Evolutionary conservation across 2,329 filamentous ascomycete species (phyloP).

Genomic region (Colletotrichum sp.): DNA sequence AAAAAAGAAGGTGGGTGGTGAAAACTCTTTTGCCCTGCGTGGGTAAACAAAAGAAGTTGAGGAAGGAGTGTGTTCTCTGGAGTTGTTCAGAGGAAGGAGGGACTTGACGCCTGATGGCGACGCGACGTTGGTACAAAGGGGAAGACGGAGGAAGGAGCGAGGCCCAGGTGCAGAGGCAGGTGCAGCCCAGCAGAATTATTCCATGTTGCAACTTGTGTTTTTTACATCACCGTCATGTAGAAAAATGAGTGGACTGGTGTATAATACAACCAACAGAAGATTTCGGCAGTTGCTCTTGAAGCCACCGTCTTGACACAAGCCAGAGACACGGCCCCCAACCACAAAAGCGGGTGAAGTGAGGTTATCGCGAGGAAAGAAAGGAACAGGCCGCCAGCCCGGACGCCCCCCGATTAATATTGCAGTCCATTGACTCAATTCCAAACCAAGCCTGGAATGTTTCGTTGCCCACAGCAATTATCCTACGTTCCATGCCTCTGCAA

Average conservation of each 20-base stretch:
- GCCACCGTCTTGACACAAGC: neutral
- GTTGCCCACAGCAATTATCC: constrained; percentile 12
- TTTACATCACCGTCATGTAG: neutral
- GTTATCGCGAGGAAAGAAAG: neutral
- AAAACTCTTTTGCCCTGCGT: neutral
- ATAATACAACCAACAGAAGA: neutral
- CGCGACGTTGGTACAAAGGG: neutral
- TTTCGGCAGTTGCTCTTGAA: neutral
- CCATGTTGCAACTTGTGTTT: neutral
- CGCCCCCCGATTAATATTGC: neutral
- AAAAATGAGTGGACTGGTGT: neutral
- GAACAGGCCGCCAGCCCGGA: neutral
- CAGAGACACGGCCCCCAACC: neutral
- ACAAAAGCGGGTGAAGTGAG: neutral
- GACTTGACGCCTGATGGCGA: neutral
- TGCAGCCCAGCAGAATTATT: neutral
- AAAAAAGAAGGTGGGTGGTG: neutral
- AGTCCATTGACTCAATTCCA: neutral
- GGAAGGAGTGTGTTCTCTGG: neutral
- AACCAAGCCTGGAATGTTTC: neutral
- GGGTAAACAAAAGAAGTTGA: neutral
- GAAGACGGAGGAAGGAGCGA: neutral
- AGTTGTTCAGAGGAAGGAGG: neutral
- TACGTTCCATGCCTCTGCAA: neutral
- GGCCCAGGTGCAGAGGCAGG: neutral